These are phyloP conservation scores for Rubia tinctorum DNA, from an alignment of 305 asterid genomes.

Conservation along the genomic window DNA sequence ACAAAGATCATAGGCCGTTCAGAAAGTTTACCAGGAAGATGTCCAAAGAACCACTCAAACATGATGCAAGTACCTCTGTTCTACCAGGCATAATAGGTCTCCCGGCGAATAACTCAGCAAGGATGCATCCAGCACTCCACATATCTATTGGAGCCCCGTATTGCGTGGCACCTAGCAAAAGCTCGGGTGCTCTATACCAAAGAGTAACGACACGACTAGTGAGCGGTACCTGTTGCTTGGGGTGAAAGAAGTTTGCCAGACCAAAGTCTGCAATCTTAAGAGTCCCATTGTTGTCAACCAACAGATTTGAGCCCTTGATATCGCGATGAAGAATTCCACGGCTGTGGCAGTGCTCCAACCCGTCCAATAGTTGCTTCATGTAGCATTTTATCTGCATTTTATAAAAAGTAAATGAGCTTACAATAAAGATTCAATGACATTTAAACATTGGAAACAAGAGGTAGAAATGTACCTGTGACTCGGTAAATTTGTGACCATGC, in stretches of 20 bases:
- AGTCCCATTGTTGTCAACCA: constrained; percentile 60
- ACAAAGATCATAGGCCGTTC: background rate
- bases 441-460: background rate
- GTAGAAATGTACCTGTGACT: constrained; percentile 54
- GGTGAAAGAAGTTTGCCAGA: constrained; percentile 55
- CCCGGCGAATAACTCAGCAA: constrained; percentile 73
- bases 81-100: constrained; percentile 98
- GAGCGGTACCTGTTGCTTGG: constrained; percentile 58
- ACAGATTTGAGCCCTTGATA: constrained; percentile 85
- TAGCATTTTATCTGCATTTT: constrained; percentile 69
- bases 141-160: constrained; percentile 78
- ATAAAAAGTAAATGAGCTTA: background rate
- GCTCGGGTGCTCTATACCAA: constrained; percentile 96
- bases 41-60: background rate
- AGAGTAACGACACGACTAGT: constrained; percentile 92
- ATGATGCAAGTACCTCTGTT: constrained; percentile 57
- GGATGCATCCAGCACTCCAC: constrained; percentile 94
- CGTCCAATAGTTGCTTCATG: constrained; percentile 64
- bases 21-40: background rate
- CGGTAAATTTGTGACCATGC: constrained; percentile 64
- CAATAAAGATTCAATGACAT: background rate
- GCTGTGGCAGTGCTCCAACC: constrained; percentile 82
- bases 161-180: constrained; percentile 73
- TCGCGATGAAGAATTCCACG: constrained; percentile 85
- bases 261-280: constrained; percentile 85